phyloP scores from a whole-genome alignment of 129 eudicot species.

The Flaveria trinervia region DNA sequence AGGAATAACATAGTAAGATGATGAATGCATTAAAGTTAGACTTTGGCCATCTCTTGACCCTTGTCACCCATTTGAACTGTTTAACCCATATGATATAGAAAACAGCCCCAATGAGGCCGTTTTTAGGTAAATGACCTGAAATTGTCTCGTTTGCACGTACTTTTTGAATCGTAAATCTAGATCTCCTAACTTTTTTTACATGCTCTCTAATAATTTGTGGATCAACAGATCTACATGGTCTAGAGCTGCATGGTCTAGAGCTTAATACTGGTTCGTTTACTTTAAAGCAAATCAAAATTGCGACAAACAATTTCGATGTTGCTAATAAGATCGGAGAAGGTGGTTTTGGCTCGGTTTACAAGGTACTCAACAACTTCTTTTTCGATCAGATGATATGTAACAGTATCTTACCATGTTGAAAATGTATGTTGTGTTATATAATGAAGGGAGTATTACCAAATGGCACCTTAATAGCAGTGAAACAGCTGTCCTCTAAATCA shows the following conservation, averaged over 20 bases:
- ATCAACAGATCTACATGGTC: slow-evolving; percentile 47
- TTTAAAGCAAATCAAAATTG: slow-evolving; percentile 63
- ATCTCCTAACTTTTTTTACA: neutral
- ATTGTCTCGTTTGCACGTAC: neutral
- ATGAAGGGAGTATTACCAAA: slow-evolving; percentile 62
- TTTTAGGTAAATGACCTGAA: neutral
- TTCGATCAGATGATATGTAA: neutral
- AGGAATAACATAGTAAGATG: neutral
- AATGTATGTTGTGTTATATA: neutral
- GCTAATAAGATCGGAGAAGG: slow-evolving; percentile 84
- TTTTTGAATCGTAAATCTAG: neutral
- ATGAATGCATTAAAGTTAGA: neutral
- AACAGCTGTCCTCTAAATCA: slow-evolving; percentile 48
- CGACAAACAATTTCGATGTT: slow-evolving; percentile 62
- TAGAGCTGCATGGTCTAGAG: slow-evolving; percentile 52
- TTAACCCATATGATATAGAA: neutral
- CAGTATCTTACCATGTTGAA: neutral
- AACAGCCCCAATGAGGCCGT: neutral
- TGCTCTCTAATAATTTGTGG: slow-evolving; percentile 19
- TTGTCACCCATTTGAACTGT: neutral
- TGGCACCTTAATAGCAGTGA: slow-evolving; percentile 52
- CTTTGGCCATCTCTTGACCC: neutral
- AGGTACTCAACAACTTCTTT: slow-evolving; percentile 43
- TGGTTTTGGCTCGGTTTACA: slow-evolving; percentile 82
- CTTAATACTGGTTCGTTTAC: slow-evolving; percentile 61